Evolutionary conservation across 306 rosid species (phyloP).

Genomic region (Coriaria nepalensis): DNA sequence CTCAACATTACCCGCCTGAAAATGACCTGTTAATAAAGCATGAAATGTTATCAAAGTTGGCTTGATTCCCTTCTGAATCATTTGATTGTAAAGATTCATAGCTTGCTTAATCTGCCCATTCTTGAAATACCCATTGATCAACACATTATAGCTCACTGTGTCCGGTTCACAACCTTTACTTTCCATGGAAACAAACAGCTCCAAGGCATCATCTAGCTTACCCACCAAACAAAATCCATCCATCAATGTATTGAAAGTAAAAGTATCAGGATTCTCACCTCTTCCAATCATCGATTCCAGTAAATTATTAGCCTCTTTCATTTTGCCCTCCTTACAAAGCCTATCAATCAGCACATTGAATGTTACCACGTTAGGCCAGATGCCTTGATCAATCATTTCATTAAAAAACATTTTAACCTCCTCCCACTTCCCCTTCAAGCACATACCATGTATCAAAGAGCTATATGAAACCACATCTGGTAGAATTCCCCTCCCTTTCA

Average conservation of each 20-base stretch:
- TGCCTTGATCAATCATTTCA: constrained; percentile 41
- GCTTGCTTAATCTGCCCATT: constrained; percentile 25
- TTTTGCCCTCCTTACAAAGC: constrained; percentile 26
- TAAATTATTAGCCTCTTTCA: constrained; percentile 22
- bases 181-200: constrained; percentile 18
- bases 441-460: constrained; percentile 31
- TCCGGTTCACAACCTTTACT: constrained; percentile 20
- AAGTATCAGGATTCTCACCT: constrained; percentile 14
- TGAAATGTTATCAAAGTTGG: constrained; percentile 18
- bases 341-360: constrained; percentile 22
- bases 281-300: constrained; percentile 23
- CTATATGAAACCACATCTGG: constrained; percentile 27
- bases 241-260: constrained; percentile 25
- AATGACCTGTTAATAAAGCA: constrained; percentile 22
- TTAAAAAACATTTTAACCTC: constrained; percentile 21
- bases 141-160: constrained; percentile 16
- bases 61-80: constrained; percentile 19
- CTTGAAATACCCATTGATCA: constrained; percentile 29
- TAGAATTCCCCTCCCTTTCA: constrained; percentile 21
- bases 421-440: constrained; percentile 23
- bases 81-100: constrained; percentile 16
- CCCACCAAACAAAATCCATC: constrained; percentile 30
- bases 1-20: constrained; percentile 20
- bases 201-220: constrained; percentile 17
- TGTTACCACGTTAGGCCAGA: constrained; percentile 27